A percentile compares a stretch with the other conserved stretches of the same genome.
Conservation (phyloP, 768 basidiomycete genomes). For the Tylopilus rubrobrunneus region DNA sequence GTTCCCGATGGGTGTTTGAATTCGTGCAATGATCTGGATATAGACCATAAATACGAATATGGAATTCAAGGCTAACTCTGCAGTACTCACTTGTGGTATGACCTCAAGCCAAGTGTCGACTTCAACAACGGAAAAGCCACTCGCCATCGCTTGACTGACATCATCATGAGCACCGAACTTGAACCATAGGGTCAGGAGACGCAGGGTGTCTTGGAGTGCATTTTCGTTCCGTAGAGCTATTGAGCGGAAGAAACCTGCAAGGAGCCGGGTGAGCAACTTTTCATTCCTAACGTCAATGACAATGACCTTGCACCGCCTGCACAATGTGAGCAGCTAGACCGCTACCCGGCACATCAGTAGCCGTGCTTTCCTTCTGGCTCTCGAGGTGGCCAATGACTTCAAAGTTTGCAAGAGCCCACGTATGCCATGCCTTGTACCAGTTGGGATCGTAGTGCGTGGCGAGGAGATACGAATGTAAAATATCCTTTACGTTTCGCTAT, state of each 20-base stretch:
- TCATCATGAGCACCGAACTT: slow-evolving; percentile 90
- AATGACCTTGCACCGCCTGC: slow-evolving; percentile 83
- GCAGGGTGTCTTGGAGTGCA: slow-evolving; percentile 90
- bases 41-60: neutral
- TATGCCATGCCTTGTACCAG: slow-evolving; percentile 99
- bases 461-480: slow-evolving; percentile 77
- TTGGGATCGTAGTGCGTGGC: slow-evolving; percentile 88
- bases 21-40: slow-evolving; percentile 89
- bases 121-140: slow-evolving; percentile 83
- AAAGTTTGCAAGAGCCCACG: slow-evolving; percentile 96
- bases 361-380: slow-evolving; percentile 51
- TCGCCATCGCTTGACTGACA: slow-evolving; percentile 85
- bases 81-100: slow-evolving; percentile 78
- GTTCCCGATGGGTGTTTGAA: slow-evolving; percentile 87
- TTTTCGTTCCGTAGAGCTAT: slow-evolving; percentile 87
- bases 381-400: slow-evolving; percentile 87
- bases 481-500: slow-evolving; percentile 76
- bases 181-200: slow-evolving; percentile 96
- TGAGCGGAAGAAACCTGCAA: slow-evolving; percentile 87
- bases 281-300: neutral
- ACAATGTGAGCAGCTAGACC: slow-evolving; percentile 80
- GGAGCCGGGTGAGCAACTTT: slow-evolving; percentile 6
- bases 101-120: slow-evolving; percentile 99
- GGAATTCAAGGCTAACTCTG: neutral
- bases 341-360: slow-evolving; percentile 54